These are phyloP conservation scores for Lactarius pseudohatsudake DNA, from an alignment of 768 basidiomycete species.

Conservation along the genomic window DNA sequence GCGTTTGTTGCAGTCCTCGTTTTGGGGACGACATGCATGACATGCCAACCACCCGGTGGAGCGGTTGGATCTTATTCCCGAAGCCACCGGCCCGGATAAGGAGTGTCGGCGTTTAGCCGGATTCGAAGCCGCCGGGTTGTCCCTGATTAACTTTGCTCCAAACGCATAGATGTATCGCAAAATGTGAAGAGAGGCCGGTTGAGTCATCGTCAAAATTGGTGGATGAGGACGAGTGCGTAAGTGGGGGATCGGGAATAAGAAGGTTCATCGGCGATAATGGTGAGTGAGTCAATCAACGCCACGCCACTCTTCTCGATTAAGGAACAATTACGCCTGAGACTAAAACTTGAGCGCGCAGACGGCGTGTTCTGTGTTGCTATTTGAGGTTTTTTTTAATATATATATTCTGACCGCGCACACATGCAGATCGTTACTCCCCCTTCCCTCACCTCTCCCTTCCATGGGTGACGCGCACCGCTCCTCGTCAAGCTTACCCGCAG, in stretches of 20 bases:
- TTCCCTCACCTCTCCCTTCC: not conserved
- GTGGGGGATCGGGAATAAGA: not conserved
- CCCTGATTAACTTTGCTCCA: too few relatives aligned
- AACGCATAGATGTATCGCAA: not conserved
- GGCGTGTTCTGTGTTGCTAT: not conserved
- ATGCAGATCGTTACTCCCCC: not conserved
- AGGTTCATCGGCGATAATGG: not conserved
- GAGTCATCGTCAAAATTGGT: not conserved
- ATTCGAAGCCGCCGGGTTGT: not conserved
- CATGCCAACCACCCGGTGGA: not conserved
- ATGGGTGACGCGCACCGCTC: slow-evolving; percentile 16
- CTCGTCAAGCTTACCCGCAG: slow-evolving; percentile 3
- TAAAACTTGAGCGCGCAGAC: not conserved
- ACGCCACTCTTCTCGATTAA: not conserved
- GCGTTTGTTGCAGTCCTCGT: not conserved
- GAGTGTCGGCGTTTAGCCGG: not conserved
- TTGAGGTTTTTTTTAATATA: not conserved
- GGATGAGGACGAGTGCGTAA: not conserved
- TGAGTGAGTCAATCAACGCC: not conserved
- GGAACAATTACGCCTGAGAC: not conserved
- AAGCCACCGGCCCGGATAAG: not conserved
- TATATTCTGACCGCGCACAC: not conserved
- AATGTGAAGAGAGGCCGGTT: not conserved
- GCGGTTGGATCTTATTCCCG: not conserved
- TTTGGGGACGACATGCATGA: too few relatives aligned